Evolutionary conservation across 2,329 filamentous ascomycete species (phyloP), one percentile per base, ranked within the genome.

Genomic region (Epichloe festucae): DNA sequence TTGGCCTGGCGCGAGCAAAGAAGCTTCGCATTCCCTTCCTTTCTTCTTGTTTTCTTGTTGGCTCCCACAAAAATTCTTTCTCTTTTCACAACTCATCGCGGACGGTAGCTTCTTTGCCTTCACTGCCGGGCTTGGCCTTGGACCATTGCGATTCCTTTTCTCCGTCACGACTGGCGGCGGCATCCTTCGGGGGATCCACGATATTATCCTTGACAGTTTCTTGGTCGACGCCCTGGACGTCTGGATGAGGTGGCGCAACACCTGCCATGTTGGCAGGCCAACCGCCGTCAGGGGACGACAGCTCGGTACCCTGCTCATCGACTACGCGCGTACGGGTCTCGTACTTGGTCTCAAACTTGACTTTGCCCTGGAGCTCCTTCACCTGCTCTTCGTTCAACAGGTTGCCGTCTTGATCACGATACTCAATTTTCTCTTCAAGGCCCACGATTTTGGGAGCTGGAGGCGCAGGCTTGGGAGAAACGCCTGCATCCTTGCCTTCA

Each of bases 271-370:
- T 63, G 47, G 69, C 62, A 15, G 62, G 62, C 65, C 61, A 65
- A 21, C 65, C 72, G 40, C 68, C 73, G 23, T 67, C 65, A 14
- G 71, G 70, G 36, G 67, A 59, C 11, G 66, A 65, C n/a, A 95
- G 69, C 63, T 94, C 87, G 58, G 90, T 89, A 54, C 90, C 93
- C 43, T 81, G 67, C 49, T 79, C 79, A 67, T 95, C 89, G 41
- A 95, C 75, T 52, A 97, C 70, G 53, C 88, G 84, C 8, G 89
- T 96, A 57, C 87, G 80, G n/a, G 91, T 96, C 74, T 97, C 91
- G 65, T 96, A 96, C 58, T 85, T 85, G 12, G 93, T 97, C 72
- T 94, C 84, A 72, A 98, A 96, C 62, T 89, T 88, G 54, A 97
- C 90, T 69, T 95, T 94, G 62, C 91, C 93, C 67, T 91, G 80